Base-by-base conservation (phyloP, 805 yeast species). In the Grigorovia yakushimaensis region DNA sequence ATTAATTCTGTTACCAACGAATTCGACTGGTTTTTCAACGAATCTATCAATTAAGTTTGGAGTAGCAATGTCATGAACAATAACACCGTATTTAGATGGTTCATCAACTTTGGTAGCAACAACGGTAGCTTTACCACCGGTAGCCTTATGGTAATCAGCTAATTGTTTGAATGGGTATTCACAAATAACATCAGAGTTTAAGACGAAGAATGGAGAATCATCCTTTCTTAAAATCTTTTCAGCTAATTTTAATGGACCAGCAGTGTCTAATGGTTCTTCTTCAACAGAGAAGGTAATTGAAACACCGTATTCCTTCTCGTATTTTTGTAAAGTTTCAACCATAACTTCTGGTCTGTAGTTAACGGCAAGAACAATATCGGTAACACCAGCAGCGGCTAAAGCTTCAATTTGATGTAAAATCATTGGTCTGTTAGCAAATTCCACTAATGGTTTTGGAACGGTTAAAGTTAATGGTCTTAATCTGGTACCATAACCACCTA, bases 401-500 rank as follows among this genome's bases (percentile, higher is more conserved):
- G 98, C 96, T 75, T 93, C 97, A 67, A 93, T 88, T 76, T 93
- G 99, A 71, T 93, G 98, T 61, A 88, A 76, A 62, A 93, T 93
- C 98, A 93, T 93, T 64, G 99, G 98, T 75, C 91, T 86, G 86
- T 93, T 93, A 69, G 86, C 99, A 65, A 93, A 93, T 74, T 91
- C 98, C 55, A 89, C 97, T 71, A 89, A 77, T 45, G 98, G 98
- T 74, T 89, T 89, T 69, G 98, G 98, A 55, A 83, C 78, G 50
- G 97, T 88, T 61, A 89, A 76, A 53, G 98, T 89, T 64, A 93
- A 77, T 54, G 99, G 99, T 81, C 99, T 89, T 76, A 93, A 84
- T 77, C 99, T 93, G 65, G 99, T 93, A 78, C 99, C 99, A 77
- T 89, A 93, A 72, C 98, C 98, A 68, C 98, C 98, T 62, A 91